Base-by-base conservation (phyloP, 106 monocot genomes). In the Allium sativum region DNA sequence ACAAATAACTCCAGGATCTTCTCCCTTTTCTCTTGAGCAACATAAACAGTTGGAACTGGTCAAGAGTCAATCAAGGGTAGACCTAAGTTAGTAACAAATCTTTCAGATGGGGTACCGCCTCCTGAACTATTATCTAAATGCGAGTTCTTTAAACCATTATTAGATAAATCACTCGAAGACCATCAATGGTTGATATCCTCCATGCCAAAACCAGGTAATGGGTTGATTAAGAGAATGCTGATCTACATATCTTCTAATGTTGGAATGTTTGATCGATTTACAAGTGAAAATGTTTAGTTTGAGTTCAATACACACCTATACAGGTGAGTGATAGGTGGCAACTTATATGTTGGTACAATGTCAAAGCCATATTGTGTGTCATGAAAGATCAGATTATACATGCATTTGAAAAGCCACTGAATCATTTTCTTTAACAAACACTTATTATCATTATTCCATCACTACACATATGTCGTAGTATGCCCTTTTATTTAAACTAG, bases 121-220 rank as follows among this genome's bases (percentile, higher is more conserved):
- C 71, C 80, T 40, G 96, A 87, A 17, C 82, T 88, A 58, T 65
- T 98, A 48, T 66, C 59, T 1, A 92, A 52, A 62, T 98, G 91
- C 43, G 96, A 98, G 61, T 88, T 92, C 55, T 66, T 88, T n/a
- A 82, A 88, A 53, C 88, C 96, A 5, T 47, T 98, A 21, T 79
- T 79, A 12, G 82, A 74, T 20, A 80, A 88, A 52, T 72, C 84
- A 17, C 56, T 80, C 66, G 82, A 80, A 60, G 92, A 92, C 65
- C 77, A 92, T 52, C 61, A 69, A 45, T 88, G 84, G 84, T 67
- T 92, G 64, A 54, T 92, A 51, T 70, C 83, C 21, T 56, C 20
- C 12, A 70, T 86, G 81, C 69, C 67, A 61, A 86, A 77, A 48
- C 68, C 73, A 65, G 10, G 53, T 21, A 3, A 18, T 59, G 59